A percentile compares a stretch with the other conserved stretches of the same genome.
phyloP scores from a whole-genome alignment of 306 rosid species.

The Myrica gale region DNA sequence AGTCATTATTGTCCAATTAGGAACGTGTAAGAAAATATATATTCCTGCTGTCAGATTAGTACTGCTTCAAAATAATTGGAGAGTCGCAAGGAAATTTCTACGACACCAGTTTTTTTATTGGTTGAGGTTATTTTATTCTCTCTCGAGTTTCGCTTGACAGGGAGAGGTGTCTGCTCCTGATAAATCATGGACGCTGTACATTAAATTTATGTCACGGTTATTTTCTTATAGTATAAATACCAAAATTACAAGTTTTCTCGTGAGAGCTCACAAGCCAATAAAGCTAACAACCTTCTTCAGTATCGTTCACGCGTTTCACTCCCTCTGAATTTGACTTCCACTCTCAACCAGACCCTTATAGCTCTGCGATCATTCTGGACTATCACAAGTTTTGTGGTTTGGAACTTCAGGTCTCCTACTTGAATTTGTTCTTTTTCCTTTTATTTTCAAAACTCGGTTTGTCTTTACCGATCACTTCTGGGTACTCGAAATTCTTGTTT shows the following conservation, averaged over 20 bases:
- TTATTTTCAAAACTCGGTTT: neutral
- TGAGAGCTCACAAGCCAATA: constrained; percentile 59
- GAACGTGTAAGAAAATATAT: constrained; percentile 23
- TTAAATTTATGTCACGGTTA: neutral
- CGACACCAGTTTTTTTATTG: too few relatives aligned
- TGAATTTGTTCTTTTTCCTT: neutral
- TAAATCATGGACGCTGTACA: neutral
- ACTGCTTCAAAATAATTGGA: neutral
- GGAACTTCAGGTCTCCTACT: neutral
- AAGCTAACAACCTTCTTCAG: constrained; percentile 35
- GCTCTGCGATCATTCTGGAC: constrained; percentile 13
- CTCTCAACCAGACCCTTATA: constrained; percentile 1
- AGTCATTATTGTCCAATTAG: constrained; percentile 17
- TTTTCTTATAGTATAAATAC: constrained; percentile 24
- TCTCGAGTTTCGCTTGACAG: constrained; percentile 10
- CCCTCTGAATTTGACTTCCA: constrained; percentile 13
- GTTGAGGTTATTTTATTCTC: neutral
- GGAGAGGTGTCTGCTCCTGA: constrained; percentile 31
- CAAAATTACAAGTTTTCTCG: constrained; percentile 45
- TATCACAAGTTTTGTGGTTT: constrained; percentile 14
- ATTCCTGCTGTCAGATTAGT: constrained; percentile 2
- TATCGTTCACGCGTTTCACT: constrained; percentile 49
- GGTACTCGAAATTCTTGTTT: constrained; percentile 20
- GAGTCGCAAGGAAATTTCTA: neutral
- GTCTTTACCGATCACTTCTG: constrained; percentile 3